Conservation (phyloP, 495 filamentous ascomycete genomes). For the Penicilliopsis zonata region DNA sequence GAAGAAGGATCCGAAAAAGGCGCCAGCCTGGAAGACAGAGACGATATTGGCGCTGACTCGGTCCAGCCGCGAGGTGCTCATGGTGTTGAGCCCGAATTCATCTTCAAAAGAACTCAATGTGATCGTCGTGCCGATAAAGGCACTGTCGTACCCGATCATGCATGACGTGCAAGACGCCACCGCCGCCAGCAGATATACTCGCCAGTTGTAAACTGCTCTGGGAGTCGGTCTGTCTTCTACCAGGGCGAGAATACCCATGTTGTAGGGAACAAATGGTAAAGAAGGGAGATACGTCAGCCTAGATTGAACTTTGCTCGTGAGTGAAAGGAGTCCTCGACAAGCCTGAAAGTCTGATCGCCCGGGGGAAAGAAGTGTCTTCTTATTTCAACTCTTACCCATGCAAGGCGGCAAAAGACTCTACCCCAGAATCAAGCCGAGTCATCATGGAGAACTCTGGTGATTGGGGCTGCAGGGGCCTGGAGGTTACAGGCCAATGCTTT, state of each 20-base stretch:
- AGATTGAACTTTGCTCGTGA: no score
- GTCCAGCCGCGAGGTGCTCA: slow-evolving; percentile 25
- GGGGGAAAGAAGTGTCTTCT: no score
- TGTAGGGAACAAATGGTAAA: slow-evolving; percentile 5
- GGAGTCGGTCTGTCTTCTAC: slow-evolving; percentile 61
- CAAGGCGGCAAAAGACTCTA: no score
- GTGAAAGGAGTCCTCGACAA: no score
- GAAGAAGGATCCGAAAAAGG: slow-evolving; percentile 50
- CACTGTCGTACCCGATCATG: slow-evolving; percentile 65
- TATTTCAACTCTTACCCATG: no score
- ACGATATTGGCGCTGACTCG: slow-evolving; percentile 58
- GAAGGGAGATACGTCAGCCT: no score
- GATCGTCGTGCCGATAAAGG: slow-evolving; percentile 65
- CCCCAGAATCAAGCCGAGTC: no score
- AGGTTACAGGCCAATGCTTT: no score
- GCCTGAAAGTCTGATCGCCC: no score
- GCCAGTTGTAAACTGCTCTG: slow-evolving; percentile 65
- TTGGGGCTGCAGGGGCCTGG: no score
- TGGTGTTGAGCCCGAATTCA: slow-evolving; percentile 44
- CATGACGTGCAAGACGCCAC: slow-evolving; percentile 60
- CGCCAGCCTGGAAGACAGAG: slow-evolving; percentile 55
- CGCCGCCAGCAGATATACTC: slow-evolving; percentile 51
- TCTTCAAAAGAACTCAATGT: slow-evolving; percentile 48
- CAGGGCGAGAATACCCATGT: slow-evolving; percentile 48
- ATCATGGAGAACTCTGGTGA: no score